Evolutionary conservation across 2,329 filamentous ascomycete species (phyloP).

Genomic region (Cordyceps tenuipes): DNA sequence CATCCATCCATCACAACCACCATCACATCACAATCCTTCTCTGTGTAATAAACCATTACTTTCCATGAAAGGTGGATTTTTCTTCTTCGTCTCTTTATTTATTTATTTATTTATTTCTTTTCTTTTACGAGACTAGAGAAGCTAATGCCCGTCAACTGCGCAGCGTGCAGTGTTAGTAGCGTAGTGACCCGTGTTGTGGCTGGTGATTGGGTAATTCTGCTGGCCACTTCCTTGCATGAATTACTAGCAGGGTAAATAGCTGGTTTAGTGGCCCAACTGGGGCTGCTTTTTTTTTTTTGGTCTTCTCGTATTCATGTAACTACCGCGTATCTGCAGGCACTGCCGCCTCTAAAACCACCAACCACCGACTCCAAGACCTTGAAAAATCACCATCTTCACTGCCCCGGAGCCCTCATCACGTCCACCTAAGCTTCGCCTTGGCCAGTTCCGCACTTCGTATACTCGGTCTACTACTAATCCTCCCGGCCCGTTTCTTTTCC

Average conservation of each 20-base stretch:
- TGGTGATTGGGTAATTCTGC: slow-evolving; percentile 6
- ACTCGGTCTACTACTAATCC: too few species aligned
- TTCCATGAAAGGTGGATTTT: too few species aligned
- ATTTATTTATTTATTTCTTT: background rate
- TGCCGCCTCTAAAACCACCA: too few species aligned
- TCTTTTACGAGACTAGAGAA: background rate
- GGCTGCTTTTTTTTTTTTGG: background rate
- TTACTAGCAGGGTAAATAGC: background rate
- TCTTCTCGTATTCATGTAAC: slow-evolving; percentile 4
- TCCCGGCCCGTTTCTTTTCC: background rate
- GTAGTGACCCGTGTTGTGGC: background rate
- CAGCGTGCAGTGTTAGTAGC: background rate
- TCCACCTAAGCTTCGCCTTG: background rate
- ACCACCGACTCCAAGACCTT: background rate
- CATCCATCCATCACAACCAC: too few species aligned
- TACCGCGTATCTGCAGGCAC: slow-evolving; percentile 9
- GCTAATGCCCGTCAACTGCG: slow-evolving; percentile 3
- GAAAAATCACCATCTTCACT: background rate
- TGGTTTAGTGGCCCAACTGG: background rate
- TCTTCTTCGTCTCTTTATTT: too few species aligned
- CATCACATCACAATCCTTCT: too few species aligned
- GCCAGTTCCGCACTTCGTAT: background rate
- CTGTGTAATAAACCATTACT: too few species aligned
- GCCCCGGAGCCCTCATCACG: background rate
- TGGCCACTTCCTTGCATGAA: background rate